A percentile compares a stretch with the other conserved stretches of the same genome.
Conservation (phyloP, 768 basidiomycete species). For the Amanita pallidorosea region DNA sequence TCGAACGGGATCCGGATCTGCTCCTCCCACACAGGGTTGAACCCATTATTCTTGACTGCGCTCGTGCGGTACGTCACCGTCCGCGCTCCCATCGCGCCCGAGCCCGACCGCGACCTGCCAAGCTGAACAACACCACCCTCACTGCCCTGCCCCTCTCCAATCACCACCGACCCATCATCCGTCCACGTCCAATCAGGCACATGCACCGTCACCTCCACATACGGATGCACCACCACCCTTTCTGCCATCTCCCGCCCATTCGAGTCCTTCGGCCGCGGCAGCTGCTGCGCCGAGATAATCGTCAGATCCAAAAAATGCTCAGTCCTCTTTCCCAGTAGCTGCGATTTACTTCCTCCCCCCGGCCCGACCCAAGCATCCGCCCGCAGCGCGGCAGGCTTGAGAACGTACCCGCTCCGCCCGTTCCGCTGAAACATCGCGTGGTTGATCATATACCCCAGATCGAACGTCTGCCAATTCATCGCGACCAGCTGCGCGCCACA, state of each 20-base stretch:
- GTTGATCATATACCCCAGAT: conserved; percentile 87
- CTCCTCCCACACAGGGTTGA: conserved; percentile 89
- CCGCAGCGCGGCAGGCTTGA: conserved; percentile 76
- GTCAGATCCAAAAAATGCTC: conserved; percentile 40
- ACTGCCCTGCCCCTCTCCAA: conserved; percentile 1
- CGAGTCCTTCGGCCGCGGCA: conserved; percentile 68
- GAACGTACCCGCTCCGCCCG: conserved; percentile 79
- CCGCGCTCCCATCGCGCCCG: conserved; percentile 20
- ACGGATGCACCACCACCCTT: conserved; percentile 49
- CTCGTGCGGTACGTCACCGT: conserved; percentile 43
- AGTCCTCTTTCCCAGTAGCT: conserved; percentile 14
- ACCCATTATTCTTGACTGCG: conserved; percentile 82
- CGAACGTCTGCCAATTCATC: conserved; percentile 96
- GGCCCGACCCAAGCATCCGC: conserved; percentile 5
- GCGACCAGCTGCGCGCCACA: conserved; percentile 86
- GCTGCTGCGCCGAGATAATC: conserved; percentile 80
- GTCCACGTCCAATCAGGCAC: conserved; percentile 61
- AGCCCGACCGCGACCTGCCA: neutral
- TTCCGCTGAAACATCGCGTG: conserved; percentile 93
- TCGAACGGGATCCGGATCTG: conserved; percentile 61
- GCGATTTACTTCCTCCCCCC: neutral
- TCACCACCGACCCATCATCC: conserved; percentile 12
- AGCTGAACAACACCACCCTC: conserved; percentile 1
- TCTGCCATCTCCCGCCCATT: conserved; percentile 55
- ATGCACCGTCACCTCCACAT: conserved; percentile 57